These are phyloP conservation scores for Trichosporon coremiiforme DNA, from an alignment of 1,284 basidiomycete species.

Conservation along the genomic window DNA sequence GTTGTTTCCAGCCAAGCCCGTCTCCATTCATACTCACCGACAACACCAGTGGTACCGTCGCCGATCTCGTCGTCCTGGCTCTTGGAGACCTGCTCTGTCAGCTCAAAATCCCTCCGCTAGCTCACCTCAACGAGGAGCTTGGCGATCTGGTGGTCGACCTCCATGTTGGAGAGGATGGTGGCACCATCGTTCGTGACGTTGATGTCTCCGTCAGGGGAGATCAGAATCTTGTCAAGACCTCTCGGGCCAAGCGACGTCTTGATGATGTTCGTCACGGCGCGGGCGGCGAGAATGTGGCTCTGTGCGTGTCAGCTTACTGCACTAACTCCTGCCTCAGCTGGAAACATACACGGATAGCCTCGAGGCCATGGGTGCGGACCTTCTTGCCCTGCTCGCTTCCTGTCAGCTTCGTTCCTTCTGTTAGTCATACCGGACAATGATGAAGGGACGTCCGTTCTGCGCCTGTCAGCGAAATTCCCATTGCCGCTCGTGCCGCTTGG, in stretches of 20 bases:
- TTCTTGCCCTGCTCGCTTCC: slow-evolving; percentile 85
- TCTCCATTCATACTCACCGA: slow-evolving; percentile 66
- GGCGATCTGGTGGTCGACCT: slow-evolving; percentile 98
- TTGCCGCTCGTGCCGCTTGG: background rate
- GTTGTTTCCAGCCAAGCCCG: background rate
- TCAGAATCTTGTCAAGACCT: slow-evolving; percentile 98
- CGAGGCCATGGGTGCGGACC: slow-evolving; percentile 88
- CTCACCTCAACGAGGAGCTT: slow-evolving; percentile 89
- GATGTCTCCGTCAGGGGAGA: slow-evolving; percentile 97
- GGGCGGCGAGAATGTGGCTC: slow-evolving; percentile 92
- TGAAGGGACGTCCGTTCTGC: slow-evolving; percentile 96
- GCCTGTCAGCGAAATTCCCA: slow-evolving; percentile 22
- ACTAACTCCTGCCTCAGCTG: too few relatives aligned
- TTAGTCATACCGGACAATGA: slow-evolving; percentile 69
- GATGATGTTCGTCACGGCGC: slow-evolving; percentile 86
- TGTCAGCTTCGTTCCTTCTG: slow-evolving; percentile 16
- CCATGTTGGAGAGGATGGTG: slow-evolving; percentile 92
- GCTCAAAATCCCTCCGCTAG: too few relatives aligned
- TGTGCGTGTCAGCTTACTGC: slow-evolving; percentile 54
- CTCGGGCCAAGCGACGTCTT: slow-evolving; percentile 92
- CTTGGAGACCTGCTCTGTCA: slow-evolving; percentile 64
- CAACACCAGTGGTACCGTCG: slow-evolving; percentile 98
- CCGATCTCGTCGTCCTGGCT: slow-evolving; percentile 99
- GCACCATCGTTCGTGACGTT: slow-evolving; percentile 99
- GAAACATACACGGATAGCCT: slow-evolving; percentile 85